Base-by-base conservation (phyloP, 1,284 basidiomycete species). In the Melampsora occidentalis region DNA sequence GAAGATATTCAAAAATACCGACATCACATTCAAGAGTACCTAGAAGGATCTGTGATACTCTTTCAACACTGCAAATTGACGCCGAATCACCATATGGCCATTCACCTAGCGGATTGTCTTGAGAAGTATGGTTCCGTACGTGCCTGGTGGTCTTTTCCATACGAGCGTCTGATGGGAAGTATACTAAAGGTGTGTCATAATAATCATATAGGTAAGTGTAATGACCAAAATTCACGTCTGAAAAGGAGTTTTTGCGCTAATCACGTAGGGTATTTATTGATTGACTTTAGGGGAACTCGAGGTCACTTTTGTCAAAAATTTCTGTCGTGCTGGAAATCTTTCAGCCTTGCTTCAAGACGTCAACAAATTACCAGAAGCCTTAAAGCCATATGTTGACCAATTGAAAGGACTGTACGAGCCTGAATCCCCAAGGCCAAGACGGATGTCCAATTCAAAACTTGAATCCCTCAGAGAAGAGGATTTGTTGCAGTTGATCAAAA, bases 81-180 rank as follows among this genome's bases (percentile, higher is more conserved):
- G 7, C 61, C 70, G 0, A 71, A 71, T 51, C 70, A 71, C 28
- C 70, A 71, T 42, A 71, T 71, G 70, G 42, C 70, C 28, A 48
- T 64, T 18, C 61, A 72, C 22, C n/a, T 72, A 7, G 33, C 46
- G 2, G 63, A 72, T 42, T 65, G 62, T 31, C 31, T 72, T 6
- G 71, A 72, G 49, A 65, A 42, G 16, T 72, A 49, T 65, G 62
- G 71, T 16, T 63, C 71, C 31, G 16, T 16, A 14, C 46, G 62
- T 1, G 42, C 63, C 10, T 72, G 63, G 62, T 72, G 71, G 71
- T 72, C 71, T 4, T 66, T 72, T 25, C 49, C 62, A 33, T 65
- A 65, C 28, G 70, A 72, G 25, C 22, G 62, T 4, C 62, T 72
- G 0, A 72, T 72, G 70, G 70, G 25, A 20, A 14, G 16, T n/a